phyloP scores from a whole-genome alignment of 768 basidiomycete species.

The Cantharellus anzutake region DNA sequence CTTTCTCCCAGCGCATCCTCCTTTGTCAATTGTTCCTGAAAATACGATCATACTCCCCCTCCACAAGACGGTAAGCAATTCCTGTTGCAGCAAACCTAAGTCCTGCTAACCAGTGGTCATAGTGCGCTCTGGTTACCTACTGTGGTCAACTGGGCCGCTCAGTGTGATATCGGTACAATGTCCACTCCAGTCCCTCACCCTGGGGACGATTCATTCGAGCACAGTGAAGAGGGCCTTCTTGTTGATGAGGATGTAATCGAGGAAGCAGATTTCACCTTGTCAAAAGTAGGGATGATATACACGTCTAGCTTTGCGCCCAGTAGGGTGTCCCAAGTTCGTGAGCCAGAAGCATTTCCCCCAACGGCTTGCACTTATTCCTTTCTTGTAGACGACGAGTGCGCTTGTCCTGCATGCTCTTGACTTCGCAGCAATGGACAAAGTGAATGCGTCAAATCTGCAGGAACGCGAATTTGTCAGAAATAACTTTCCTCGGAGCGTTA shows the following conservation, averaged over 20 bases:
- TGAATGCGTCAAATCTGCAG: not conserved
- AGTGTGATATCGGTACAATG: constrained; percentile 11
- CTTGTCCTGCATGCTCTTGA: not conserved
- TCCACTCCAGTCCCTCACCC: constrained; percentile 16
- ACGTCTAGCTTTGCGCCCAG: not conserved
- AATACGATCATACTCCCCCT: constrained; percentile 40
- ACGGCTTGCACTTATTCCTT: too few relatives aligned
- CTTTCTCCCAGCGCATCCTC: constrained; percentile 39
- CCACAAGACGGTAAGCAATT: constrained; percentile 36
- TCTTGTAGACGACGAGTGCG: too few relatives aligned
- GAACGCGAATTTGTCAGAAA: constrained; percentile 12
- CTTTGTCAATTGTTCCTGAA: constrained; percentile 44
- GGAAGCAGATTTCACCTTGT: constrained; percentile 24
- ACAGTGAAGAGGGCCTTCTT: not conserved
- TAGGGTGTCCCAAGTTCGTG: not conserved
- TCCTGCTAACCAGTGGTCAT: not conserved
- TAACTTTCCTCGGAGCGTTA: constrained; percentile 28
- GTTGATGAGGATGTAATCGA: constrained; percentile 19
- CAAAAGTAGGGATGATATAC: constrained; percentile 1
- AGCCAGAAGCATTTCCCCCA: too few relatives aligned
- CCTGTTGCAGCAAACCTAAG: too few relatives aligned
- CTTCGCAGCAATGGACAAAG: not conserved
- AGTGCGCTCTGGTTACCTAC: constrained; percentile 16
- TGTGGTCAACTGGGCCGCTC: constrained; percentile 17
- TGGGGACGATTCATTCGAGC: not conserved